Base-by-base conservation (phyloP, 192 early-diverging fungal genomes). In the Chytriomyces sp. region DNA sequence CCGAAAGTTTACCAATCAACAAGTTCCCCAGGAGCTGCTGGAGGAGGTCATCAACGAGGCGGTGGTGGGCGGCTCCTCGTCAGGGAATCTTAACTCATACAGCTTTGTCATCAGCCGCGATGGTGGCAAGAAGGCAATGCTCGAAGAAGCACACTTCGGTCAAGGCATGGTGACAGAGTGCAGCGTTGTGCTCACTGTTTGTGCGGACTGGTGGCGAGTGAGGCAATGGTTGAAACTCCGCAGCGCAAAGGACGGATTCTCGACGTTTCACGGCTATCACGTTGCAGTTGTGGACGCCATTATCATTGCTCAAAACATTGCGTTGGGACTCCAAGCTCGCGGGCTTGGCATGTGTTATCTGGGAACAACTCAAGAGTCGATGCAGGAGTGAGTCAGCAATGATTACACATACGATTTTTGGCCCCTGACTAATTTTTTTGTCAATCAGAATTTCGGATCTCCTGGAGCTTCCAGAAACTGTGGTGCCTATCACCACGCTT, bases 221-320 rank as follows among this genome's bases (percentile, higher is more conserved):
- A 30, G 60, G 38, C 33, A 62, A 38, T 62, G 60, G 60, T 37
- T 62, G 3, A 62, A 39, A 19, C 28, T 19, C 19, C 60, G 28
- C 5, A 39, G 8, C 17, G 60, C 60, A 17, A 62, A 62, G 5
- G 60, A 62, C 38, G 38, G 38, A 30, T 62, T 62, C 38, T 30
- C 31, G 33, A 62, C 31, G 33, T 62, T 62, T 30, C 30, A 38
- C 38, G 60, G 60, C 33, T 62, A 62, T 37, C 60, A 62, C 30
- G 60, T 62, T 17, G 60, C 34, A 19, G 60, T 62, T 62, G 60
- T 62, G 2, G 60, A 62, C 19, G 60, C 60, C 4, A 14, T 62
- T 38, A 62, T 62, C 19, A 30, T 62, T 30, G 60, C 60, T 12
- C 60, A 62, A 38, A 62, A 62, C 30, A 22, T 62, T 12, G 60